Percentiles rank a stretch among this genome's conserved stretches.
Conservation (phyloP, 495 filamentous ascomycete species). For the Hypomontagnella monticulosa region DNA sequence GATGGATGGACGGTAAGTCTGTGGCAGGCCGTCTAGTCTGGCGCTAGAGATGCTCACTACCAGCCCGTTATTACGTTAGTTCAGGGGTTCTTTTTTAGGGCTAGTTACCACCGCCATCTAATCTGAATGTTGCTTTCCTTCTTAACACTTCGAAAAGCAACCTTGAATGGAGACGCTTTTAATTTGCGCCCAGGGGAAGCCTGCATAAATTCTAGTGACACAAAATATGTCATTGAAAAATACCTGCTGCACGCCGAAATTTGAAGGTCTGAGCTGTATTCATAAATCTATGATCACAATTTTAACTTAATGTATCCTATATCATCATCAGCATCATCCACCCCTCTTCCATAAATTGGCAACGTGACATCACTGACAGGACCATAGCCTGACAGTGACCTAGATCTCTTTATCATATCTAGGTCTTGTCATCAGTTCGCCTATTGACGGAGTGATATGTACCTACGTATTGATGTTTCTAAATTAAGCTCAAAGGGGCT, state of each 20-base stretch:
- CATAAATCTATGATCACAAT: conserved; percentile 35
- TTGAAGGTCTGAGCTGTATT: conserved; percentile 21
- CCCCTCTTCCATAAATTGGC: conserved; percentile 7
- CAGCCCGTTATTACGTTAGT: conserved; percentile 25
- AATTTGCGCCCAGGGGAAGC: not conserved
- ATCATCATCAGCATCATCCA: conserved; percentile 9
- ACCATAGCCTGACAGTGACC: conserved; percentile 6
- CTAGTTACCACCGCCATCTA: conserved; percentile 11
- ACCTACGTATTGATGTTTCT: conserved; percentile 16
- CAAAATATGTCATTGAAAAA: conserved; percentile 12
- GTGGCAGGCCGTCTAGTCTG: conserved; percentile 17
- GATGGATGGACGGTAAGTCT: conserved; percentile 8
- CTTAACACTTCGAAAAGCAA: not conserved
- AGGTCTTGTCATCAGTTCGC: not conserved
- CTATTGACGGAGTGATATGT: not conserved
- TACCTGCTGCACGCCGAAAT: conserved; percentile 28
- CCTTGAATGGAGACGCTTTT: not conserved
- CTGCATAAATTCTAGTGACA: conserved; percentile 16
- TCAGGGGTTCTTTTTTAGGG: conserved; percentile 35
- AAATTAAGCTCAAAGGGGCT: conserved; percentile 29
- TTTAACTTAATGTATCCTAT: conserved; percentile 20
- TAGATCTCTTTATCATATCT: conserved; percentile 2
- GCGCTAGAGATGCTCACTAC: conserved; percentile 25
- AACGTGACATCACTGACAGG: conserved; percentile 23
- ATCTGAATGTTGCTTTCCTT: not conserved